Evolutionary conservation across 2,329 filamentous ascomycete genomes (phyloP).

Genomic region (Sclerotinia nivalis): DNA sequence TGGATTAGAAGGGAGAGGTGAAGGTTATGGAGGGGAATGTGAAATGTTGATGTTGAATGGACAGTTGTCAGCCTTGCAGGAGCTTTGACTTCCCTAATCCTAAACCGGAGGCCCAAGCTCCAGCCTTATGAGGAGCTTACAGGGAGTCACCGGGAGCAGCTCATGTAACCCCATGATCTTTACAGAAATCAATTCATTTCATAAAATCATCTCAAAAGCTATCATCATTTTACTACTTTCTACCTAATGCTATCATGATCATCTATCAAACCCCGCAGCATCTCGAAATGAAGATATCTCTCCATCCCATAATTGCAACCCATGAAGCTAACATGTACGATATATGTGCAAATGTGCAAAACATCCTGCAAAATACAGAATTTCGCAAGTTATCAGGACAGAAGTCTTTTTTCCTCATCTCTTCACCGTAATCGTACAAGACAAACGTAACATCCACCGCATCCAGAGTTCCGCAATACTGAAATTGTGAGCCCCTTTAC

Average conservation of each 20-base stretch:
- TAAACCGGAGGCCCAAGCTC: neutral
- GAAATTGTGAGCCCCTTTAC: neutral
- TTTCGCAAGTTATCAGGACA: neutral
- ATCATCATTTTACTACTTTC: neutral
- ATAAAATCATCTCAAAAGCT: neutral
- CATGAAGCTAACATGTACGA: neutral
- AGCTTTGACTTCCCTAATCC: neutral
- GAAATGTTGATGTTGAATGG: neutral
- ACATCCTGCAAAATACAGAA: neutral
- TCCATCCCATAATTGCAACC: neutral
- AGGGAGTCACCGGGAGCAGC: neutral
- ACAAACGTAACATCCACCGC: too few species aligned
- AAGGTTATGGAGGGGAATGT: neutral
- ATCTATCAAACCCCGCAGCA: neutral
- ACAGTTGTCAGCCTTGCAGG: constrained; percentile 3
- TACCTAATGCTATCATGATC: neutral
- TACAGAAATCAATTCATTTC: neutral
- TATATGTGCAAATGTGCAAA: neutral
- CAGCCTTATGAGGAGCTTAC: neutral
- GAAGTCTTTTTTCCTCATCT: neutral
- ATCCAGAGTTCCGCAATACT: neutral
- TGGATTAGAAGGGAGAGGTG: neutral
- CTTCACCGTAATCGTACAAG: neutral
- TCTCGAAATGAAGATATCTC: neutral
- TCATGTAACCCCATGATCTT: neutral